These are phyloP conservation scores for Zoysia japonica DNA, from an alignment of 176 grass and related monocot genomes.

Conservation along the genomic window DNA sequence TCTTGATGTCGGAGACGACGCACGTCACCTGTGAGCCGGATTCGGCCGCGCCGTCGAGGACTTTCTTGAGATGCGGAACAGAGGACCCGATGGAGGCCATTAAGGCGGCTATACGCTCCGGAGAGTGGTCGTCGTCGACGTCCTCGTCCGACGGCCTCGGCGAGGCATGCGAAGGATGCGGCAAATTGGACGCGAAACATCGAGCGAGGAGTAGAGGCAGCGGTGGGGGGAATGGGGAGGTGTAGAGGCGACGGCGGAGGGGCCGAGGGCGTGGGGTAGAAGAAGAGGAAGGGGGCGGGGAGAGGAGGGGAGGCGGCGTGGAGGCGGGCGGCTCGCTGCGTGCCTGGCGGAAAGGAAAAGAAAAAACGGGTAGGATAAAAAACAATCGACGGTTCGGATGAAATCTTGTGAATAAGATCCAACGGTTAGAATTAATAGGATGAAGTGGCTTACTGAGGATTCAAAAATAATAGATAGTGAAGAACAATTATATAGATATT, in stretches of 20 bases:
- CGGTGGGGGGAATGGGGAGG: no score
- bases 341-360: no score
- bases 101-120: neutral
- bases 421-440: no score
- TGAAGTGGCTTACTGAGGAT: no score
- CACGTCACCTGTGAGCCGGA: slow-evolving; percentile 23
- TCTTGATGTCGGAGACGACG: slow-evolving; percentile 32
- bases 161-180: neutral
- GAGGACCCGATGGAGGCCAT: neutral
- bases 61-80: neutral
- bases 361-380: no score
- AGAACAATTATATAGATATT: no score
- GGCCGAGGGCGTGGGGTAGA: neutral
- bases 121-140: neutral
- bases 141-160: neutral
- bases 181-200: no score
- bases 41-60: neutral
- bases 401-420: no score
- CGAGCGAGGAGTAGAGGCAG: neutral
- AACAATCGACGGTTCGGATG: no score
- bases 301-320: neutral
- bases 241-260: neutral
- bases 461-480: no score
- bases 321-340: no score
- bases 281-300: neutral